Evolutionary conservation across 2,329 filamentous ascomycete genomes (phyloP).

Genomic region (Pseudogymnoascus sp.): DNA sequence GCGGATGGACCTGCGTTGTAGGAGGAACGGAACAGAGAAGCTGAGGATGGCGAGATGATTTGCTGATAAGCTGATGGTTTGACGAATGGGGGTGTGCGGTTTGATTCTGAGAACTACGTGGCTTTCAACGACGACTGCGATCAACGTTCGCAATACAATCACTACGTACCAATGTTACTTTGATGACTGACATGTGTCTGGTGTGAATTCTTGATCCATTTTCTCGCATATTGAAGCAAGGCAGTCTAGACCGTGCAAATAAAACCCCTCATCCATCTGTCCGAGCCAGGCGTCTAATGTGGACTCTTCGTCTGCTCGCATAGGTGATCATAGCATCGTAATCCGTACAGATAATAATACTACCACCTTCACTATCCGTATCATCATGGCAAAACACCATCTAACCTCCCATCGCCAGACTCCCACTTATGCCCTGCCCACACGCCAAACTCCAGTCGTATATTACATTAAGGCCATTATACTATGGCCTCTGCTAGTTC

Average conservation of each 20-base stretch:
- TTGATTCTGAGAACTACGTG: background rate
- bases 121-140: constrained; percentile 7
- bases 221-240: background rate
- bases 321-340: background rate
- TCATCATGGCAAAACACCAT: background rate
- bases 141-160: constrained; percentile 7
- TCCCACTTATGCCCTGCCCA: background rate
- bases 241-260: background rate
- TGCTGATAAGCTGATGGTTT: background rate
- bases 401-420: background rate
- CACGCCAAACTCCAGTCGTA: constrained; percentile 1
- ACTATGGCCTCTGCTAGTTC: background rate
- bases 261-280: background rate
- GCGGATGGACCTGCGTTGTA: background rate
- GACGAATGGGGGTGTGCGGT: constrained; percentile 4
- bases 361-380: background rate
- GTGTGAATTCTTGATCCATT: background rate
- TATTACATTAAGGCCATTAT: background rate
- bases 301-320: background rate
- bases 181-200: background rate
- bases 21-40: background rate
- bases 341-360: constrained; percentile 1
- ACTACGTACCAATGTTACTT: background rate
- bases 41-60: background rate
- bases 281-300: background rate